Base-by-base conservation (phyloP, 306 rosid species). In the Pterocarpus macrocarpus region DNA sequence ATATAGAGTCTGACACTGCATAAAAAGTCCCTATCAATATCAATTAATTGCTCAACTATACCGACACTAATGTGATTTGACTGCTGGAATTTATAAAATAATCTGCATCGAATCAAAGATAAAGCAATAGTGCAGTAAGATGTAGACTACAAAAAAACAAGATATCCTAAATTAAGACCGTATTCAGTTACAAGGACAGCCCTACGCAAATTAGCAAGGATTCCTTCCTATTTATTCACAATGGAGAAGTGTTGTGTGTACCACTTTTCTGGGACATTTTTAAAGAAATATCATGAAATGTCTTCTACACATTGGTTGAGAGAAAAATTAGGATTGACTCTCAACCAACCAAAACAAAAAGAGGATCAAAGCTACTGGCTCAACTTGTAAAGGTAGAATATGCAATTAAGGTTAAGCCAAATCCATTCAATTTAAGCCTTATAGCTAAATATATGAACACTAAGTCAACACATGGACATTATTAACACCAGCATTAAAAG, bases 401-500 rank as follows among this genome's bases (percentile, higher is more conserved):
- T 35, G 34, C 41, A 50, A 63, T 63, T 53, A 41, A 16, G 33
- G 34, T 50, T 57, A 6, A 50, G 17, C 43, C 35, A 75, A 69
- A 41, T 4, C 32, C 59, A 80, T 13, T 63, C 41, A 22, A 38
- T 30, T 59, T 41, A 65, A 34, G 68, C 28, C 65, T 17, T 53
- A 55, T 36, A 34, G 7, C 32, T 41, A 67, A 68, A 73, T 73
- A 68, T 52, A 64, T 44, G 28, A 58, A 62, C 61, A 39, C 52
- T 63, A 47, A 58, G 17, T n/a, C 28, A 58, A 30, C 5, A 65
- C 11, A 72, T 5, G 35, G 14, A 70, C 56, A 39, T 47, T 15
- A 70, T 45, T 28, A 71, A 64, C 30, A 17, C 12, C 84, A 71
- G 6, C 69, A 81, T 39, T 62, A 43, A 17, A 77, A 81, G 16